Evolutionary conservation across 139 green algal genomes (phyloP), one percentile per base, ranked within the genome.

Genomic region (Chara braunii): DNA sequence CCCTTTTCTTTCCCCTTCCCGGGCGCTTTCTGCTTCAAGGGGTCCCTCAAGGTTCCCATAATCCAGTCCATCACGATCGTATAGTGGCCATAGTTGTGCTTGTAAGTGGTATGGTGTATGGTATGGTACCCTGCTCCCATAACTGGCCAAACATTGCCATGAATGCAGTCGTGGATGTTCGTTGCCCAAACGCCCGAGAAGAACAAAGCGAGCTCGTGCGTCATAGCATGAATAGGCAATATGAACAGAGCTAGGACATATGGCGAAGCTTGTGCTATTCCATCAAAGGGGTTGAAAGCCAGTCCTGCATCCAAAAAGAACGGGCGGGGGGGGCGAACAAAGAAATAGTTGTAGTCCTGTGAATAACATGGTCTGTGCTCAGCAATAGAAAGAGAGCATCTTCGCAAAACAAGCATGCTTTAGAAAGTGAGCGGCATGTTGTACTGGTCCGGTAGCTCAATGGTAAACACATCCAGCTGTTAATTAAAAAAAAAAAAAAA

Each of bases 81-180:
- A 72, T 97, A 97, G 75, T 97, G 90, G 6, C 90, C 90, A 55
- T 97, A 96, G 76, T 97, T 97, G 54, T 90, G 78, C 51, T 85
- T 84, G 81, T 96, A 97, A 18, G 77, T 87, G 3, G 86, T 96
- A 81, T 97, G 90, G 66, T 97, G 90, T 57, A 97, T 90, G 31
- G 87, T 92, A 79, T 97, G 90, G 76, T 95, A 97, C 9, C 80
- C 81, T n/a, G 88, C 90, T 0, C 90, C 90, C 90, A 97, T 97
- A 43, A 97, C 77, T 9, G 91, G 91, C 45, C 82, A 72, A 33
- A 78, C 34, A 26, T 84, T 79, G 37, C 64, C 91, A 62, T 97
- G 76, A 0, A 97, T 60, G 79, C 74, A 85, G 81, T 97, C 90
- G 76, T 97, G 90, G 70, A 97, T 97, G 83, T 95, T 96, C 44